A percentile compares a stretch with the other conserved stretches of the same genome.
These are phyloP conservation scores for Henningerozyma blattae DNA, from an alignment of 805 yeast genomes.

Conservation along the genomic window DNA sequence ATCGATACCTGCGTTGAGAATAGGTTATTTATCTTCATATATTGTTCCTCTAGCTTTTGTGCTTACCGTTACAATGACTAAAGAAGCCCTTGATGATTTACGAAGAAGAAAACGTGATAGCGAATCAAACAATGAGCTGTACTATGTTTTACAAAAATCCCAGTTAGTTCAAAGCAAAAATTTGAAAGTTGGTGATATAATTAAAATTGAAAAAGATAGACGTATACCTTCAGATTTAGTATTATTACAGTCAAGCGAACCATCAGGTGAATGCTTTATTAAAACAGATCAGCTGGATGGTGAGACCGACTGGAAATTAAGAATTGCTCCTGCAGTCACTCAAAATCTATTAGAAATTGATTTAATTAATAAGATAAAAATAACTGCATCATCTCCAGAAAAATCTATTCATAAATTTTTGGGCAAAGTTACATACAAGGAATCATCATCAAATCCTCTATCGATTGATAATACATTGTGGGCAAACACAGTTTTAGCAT, in stretches of 20 bases:
- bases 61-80: slow-evolving; percentile 80
- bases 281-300: slow-evolving; percentile 98
- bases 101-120: slow-evolving; percentile 80
- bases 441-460: slow-evolving; percentile 46
- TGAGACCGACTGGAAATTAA: slow-evolving; percentile 96
- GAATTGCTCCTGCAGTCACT: slow-evolving; percentile 65
- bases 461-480: slow-evolving; percentile 87
- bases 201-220: slow-evolving; percentile 63
- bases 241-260: slow-evolving; percentile 69
- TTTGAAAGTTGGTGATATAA: slow-evolving; percentile 77
- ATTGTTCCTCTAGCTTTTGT: slow-evolving; percentile 93
- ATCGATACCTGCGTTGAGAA: slow-evolving; percentile 75
- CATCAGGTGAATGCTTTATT: slow-evolving; percentile 78
- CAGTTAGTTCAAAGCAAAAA: slow-evolving; percentile 41
- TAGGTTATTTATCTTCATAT: slow-evolving; percentile 88
- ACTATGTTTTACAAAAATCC: slow-evolving; percentile 48
- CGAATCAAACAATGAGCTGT: slow-evolving; percentile 77
- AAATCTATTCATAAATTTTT: slow-evolving; percentile 72
- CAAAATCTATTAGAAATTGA: slow-evolving; percentile 46
- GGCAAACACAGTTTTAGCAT: slow-evolving; percentile 96
- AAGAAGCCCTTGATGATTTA: slow-evolving; percentile 91
- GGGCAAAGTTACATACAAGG: slow-evolving; percentile 58
- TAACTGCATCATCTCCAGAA: slow-evolving; percentile 72
- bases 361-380: slow-evolving; percentile 36
- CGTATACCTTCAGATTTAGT: slow-evolving; percentile 93